phyloP scores from a whole-genome alignment of 306 rosid genomes.

The Elaeagnus macrophylla region DNA sequence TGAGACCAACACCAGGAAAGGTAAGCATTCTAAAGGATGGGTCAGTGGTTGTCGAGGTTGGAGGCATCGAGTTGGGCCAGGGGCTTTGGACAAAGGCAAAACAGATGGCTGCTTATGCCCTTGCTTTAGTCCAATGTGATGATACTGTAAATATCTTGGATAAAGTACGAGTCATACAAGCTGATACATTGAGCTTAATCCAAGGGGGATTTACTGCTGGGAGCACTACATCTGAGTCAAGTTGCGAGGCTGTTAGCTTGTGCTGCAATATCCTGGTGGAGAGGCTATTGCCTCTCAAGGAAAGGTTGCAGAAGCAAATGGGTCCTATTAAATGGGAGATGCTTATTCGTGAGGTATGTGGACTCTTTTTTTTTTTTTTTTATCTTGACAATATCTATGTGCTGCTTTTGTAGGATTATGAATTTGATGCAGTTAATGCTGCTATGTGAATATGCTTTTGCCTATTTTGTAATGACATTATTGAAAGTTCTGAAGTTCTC shows the following conservation, averaged over 20 bases:
- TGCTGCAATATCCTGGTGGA: slow-evolving; percentile 72
- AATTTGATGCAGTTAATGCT: no score
- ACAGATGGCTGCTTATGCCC: slow-evolving; percentile 78
- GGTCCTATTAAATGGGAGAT: slow-evolving; percentile 61
- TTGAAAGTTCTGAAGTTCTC: no score
- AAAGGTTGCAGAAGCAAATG: slow-evolving; percentile 43
- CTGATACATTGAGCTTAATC: slow-evolving; percentile 67
- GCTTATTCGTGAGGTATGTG: slow-evolving; percentile 62
- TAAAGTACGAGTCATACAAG: slow-evolving; percentile 64
- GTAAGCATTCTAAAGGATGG: slow-evolving; percentile 69
- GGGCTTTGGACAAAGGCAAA: slow-evolving; percentile 98
- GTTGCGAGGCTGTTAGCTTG: slow-evolving; percentile 80
- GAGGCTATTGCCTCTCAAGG: slow-evolving; percentile 57
- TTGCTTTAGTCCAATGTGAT: slow-evolving; percentile 46
- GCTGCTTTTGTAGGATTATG: no score
- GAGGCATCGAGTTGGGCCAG: slow-evolving; percentile 91
- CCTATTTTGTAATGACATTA: no score
- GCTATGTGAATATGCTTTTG: no score
- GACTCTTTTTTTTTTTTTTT: background rate
- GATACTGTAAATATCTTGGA: slow-evolving; percentile 38
- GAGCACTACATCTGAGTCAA: slow-evolving; percentile 91
- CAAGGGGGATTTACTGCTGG: slow-evolving; percentile 89
- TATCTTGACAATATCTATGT: background rate
- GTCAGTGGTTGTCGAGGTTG: slow-evolving; percentile 77
- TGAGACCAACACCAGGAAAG: slow-evolving; percentile 73